Evolutionary conservation across 371 early-diverging fungal genomes (phyloP), one percentile per base, ranked within the genome.

Genomic region (Apophysomyces variabilis): DNA sequence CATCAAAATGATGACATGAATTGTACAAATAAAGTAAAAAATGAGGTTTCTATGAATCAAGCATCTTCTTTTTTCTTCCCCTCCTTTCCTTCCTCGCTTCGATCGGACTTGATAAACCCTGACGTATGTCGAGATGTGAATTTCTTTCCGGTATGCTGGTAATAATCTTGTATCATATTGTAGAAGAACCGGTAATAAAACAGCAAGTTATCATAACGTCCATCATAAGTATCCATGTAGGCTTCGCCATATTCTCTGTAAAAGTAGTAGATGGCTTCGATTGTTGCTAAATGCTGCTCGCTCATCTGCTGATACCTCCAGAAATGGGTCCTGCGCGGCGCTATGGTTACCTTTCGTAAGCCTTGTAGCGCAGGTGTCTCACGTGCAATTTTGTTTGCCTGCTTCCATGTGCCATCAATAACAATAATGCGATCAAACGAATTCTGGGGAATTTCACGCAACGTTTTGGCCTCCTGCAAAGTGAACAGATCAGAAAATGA

Each of bases 261-360:
- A 58, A 95, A 84, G 70, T 91, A 96, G 64, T 97, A 96, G 44
- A 96, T 93, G 7, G 98, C 98, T 74, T 97, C 98, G 61, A 97
- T 96, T 1, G 98, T 97, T 0, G 96, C 92, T 50, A 97, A 70
- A 69, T 92, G 86, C 58, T 84, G 77, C 16, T 87, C 86, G 45
- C 88, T 88, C 38, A 86, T 73, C 57, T 86, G 80, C 75, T 97
- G 98, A 71, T 86, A 93, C 56, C 98, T 82, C 97, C 97, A 97
- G 72, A 97, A 97, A 61, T 88, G 74, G 1, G 98, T 97, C 62
- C 79, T 77, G 26, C 90, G 87, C 5, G 90, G 88, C 39, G 83
- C 67, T 73, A 85, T 87, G 6, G 80, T 81, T 26, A 89, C 91
- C 69, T 86, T 85, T 58, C 84, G 86, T 64, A 79, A 60, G 57